These are phyloP conservation scores for Primulina eburnea DNA, from an alignment of 257 asterid genomes.

Conservation along the genomic window DNA sequence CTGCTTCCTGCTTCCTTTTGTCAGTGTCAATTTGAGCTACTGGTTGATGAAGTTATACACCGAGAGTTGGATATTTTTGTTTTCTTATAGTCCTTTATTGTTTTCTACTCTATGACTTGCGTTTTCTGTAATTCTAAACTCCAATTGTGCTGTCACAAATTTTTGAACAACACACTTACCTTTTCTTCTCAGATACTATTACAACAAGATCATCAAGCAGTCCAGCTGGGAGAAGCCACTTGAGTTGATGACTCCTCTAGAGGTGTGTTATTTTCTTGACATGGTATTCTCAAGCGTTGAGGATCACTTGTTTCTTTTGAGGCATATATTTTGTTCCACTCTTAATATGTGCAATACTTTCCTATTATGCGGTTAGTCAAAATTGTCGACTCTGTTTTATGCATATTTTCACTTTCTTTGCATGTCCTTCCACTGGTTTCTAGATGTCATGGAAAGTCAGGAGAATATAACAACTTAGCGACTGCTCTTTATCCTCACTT, in stretches of 20 bases:
- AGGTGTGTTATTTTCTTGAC: conserved; percentile 60
- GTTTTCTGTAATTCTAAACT: conserved; percentile 1
- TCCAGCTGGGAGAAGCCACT: conserved; percentile 98
- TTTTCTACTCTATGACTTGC: neutral
- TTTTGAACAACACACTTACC: conserved; percentile 6
- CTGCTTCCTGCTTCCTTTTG: conserved; percentile 15
- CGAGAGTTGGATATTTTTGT: conserved; percentile 15
- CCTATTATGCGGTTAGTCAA: conserved; percentile 28
- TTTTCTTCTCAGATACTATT: conserved; percentile 63
- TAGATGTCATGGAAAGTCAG: conserved; percentile 84
- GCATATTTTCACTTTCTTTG: conserved; percentile 71
- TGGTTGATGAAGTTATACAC: conserved; percentile 12
- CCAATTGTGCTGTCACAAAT: conserved; percentile 17
- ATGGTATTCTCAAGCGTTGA: conserved; percentile 22
- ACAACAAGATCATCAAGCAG: conserved; percentile 82
- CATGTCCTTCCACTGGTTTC: conserved; percentile 86
- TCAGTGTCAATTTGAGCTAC: conserved; percentile 10
- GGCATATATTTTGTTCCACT: neutral
- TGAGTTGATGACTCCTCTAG: conserved; percentile 89
- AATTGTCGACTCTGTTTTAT: conserved; percentile 30
- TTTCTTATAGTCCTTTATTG: neutral
- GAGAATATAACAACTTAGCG: conserved; percentile 72
- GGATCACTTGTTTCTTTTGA: conserved; percentile 15
- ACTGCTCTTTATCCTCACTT: conserved; percentile 79
- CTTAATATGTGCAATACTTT: conserved; percentile 21